phyloP scores from a whole-genome alignment of 345 rosid genomes.

The Populus euphratica region DNA sequence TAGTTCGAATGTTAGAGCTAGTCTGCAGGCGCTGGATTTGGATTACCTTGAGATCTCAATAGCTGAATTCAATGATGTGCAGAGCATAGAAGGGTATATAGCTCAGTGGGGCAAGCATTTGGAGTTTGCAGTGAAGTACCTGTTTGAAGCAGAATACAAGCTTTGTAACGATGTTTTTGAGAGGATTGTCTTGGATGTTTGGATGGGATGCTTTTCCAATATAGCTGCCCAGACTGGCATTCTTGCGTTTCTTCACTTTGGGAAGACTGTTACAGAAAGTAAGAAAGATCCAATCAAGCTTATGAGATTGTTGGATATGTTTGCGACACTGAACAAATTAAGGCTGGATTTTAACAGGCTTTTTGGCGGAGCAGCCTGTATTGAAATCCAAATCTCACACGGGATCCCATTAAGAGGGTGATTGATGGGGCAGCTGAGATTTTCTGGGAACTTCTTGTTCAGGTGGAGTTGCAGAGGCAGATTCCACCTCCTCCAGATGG shows the following conservation, averaged over 20 bases:
- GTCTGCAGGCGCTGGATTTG: slow-evolving; percentile 84
- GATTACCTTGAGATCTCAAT: slow-evolving; percentile 90
- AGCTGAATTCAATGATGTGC: slow-evolving; percentile 81
- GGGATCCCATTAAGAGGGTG: slow-evolving; percentile 88
- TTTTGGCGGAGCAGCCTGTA: slow-evolving; percentile 93
- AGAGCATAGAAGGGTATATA: slow-evolving; percentile 81
- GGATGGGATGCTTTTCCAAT: slow-evolving; percentile 96
- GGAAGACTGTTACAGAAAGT: slow-evolving; percentile 87
- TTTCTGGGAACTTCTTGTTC: slow-evolving; percentile 89
- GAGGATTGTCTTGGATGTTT: slow-evolving; percentile 71
- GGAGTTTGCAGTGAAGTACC: slow-evolving; percentile 98
- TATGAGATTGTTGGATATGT: slow-evolving; percentile 81
- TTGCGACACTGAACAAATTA: slow-evolving; percentile 76
- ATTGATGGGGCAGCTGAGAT: slow-evolving; percentile 88
- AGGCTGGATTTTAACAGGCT: slow-evolving; percentile 90
- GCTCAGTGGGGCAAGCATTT: slow-evolving; percentile 95
- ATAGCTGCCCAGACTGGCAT: slow-evolving; percentile 97
- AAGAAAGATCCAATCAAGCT: slow-evolving; percentile 96
- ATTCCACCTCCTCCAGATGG: slow-evolving; percentile 82
- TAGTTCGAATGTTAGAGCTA: slow-evolving; percentile 79
- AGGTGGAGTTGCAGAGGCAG: slow-evolving; percentile 86
- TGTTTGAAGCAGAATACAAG: slow-evolving; percentile 92
- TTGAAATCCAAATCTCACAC: slow-evolving; percentile 83
- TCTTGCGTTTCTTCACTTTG: slow-evolving; percentile 89
- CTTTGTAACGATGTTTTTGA: slow-evolving; percentile 95